Base-by-base conservation (phyloP, 2,329 filamentous ascomycete species). In the Neonectria coccinea region DNA sequence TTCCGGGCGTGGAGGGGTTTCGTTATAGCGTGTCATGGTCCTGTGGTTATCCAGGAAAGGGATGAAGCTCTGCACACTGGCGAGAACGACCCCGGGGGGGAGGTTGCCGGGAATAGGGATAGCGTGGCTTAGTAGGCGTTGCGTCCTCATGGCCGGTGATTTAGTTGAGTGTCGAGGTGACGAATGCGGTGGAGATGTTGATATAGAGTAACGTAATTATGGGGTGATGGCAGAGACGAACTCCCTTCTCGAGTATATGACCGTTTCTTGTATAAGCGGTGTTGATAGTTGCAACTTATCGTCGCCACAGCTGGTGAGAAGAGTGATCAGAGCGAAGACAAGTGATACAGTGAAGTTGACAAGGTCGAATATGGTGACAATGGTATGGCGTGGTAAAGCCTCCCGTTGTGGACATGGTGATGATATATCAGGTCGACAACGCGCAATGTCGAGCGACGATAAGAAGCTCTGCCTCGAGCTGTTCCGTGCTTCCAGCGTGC, bases 41-140 rank as follows among this genome's bases (percentile, higher is more conserved):
- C 75, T 76, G 29, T 82, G 80, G 66, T 82, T 79, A 67, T 67
- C 74, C 70, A 84, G 81, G 64, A 84, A 77, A 36, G 82, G 78
- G 42, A 75, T 73, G 66, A 79, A 79, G 53, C 78, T 74, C 44
- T 83, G 81, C 3, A 85, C 75, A 12, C 76, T 73, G 27, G 74
- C 72, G 65, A 84, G 45, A 62, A 84, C 78, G 44, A 73, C 72
- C 9, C 74, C 65, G 0, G 81, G 80, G 7, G 79, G 68, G 20
- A 83, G 70, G 44, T 70, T 72, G 33, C 77, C 69, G 18, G 83
- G 83, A n/a, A 84, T 75, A 12, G 82, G 79, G 56, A 81, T 74
- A 54, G 79, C 74, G 41, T 83, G 78, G 59, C 75, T 76, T 65
- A 83, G 74, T 25, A 73, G 70, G 36, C 66, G 71, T 62, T 71